phyloP scores from a whole-genome alignment of 768 basidiomycete species.

The Chiua virens region DNA sequence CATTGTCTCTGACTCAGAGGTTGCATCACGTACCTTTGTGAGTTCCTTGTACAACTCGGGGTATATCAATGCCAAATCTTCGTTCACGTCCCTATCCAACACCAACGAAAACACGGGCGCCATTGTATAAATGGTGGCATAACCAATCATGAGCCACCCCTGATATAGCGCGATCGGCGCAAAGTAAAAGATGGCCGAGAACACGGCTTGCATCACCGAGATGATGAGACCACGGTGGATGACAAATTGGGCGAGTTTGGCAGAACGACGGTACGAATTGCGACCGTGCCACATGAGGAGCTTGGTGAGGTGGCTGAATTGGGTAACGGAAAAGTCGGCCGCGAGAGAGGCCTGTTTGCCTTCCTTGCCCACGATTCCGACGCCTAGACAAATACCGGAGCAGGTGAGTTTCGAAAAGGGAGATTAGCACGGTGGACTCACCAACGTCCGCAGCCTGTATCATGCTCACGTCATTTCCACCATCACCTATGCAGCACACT shows the following conservation, averaged over 20 bases:
- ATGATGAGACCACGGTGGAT: conserved; percentile 98
- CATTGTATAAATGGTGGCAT: conserved; percentile 97
- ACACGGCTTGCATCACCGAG: conserved; percentile 96
- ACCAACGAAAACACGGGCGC: conserved; percentile 98
- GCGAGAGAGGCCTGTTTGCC: conserved; percentile 99
- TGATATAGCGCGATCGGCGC: conserved; percentile 97
- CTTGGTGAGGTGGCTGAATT: conserved; percentile 95
- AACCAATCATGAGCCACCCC: conserved; percentile 96
- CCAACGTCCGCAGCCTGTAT: conserved; percentile 99
- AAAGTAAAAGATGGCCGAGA: conserved; percentile 90
- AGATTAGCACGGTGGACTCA: conserved; percentile 40
- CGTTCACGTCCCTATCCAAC: conserved; percentile 91
- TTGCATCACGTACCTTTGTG: conserved; percentile 67
- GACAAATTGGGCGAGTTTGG: conserved; percentile 97
- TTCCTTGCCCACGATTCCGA: conserved; percentile 99
- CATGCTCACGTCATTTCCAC: conserved; percentile 99
- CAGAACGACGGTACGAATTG: conserved; percentile 96
- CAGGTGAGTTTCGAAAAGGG: not conserved
- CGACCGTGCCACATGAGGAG: conserved; percentile 98
- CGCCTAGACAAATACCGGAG: conserved; percentile 46
- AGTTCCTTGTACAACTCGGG: conserved; percentile 98
- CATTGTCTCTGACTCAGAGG: no score
- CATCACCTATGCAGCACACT: conserved; percentile 98
- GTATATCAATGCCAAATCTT: conserved; percentile 92
- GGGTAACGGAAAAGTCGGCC: conserved; percentile 96